Evolutionary conservation across 2,329 filamentous ascomycete genomes (phyloP).

Genomic region (Endothia cerciana): DNA sequence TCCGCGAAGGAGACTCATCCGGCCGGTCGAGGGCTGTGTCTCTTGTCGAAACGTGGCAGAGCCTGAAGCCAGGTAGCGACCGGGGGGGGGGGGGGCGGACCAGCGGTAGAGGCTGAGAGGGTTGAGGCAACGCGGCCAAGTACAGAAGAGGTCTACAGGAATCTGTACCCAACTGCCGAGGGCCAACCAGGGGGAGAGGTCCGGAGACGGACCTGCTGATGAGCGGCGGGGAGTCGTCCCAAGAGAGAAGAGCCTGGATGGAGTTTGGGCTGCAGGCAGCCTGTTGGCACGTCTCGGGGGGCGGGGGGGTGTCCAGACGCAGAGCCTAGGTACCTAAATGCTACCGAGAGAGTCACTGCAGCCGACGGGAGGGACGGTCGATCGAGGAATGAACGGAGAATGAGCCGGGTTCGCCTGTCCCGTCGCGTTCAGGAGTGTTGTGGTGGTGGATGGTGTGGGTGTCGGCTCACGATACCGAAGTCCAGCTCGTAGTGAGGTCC

Average conservation of each 20-base stretch:
- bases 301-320: no score
- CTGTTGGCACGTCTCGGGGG: no score
- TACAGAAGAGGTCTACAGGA: conserved; percentile 2
- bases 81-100: no score
- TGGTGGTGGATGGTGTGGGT: not conserved
- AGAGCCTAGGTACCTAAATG: no score
- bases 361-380: not conserved
- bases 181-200: conserved; percentile 15
- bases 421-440: not conserved
- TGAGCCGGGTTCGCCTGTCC: not conserved
- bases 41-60: not conserved
- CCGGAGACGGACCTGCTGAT: conserved; percentile 14
- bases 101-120: not conserved
- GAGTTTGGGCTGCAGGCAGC: no score
- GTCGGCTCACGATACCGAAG: not conserved
- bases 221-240: conserved; percentile 20
- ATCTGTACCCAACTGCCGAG: conserved; percentile 16
- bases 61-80: no score
- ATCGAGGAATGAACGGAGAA: not conserved
- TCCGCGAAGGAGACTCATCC: conserved; percentile 14
- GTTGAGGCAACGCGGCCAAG: not conserved
- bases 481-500: not conserved
- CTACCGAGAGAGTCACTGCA: not conserved
- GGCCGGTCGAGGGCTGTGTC: not conserved
- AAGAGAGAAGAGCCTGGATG: no score